Conservation (phyloP, 495 filamentous ascomycete species). For the Arthonia radiata region DNA sequence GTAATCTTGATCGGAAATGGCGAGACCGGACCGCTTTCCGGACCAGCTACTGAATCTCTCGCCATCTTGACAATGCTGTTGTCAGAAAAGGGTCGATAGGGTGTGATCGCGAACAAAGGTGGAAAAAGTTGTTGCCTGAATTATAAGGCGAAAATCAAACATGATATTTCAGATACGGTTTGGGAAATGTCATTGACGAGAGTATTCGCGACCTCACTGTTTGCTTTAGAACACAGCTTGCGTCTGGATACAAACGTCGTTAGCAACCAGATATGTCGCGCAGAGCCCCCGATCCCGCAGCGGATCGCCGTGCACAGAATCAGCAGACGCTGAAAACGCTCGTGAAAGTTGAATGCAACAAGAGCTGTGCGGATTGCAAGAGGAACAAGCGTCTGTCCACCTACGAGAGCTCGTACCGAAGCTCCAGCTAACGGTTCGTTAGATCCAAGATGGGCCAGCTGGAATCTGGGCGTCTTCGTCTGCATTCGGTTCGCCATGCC, state of each 20-base stretch:
- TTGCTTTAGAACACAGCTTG: no score
- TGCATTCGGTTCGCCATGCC: conserved; percentile 45
- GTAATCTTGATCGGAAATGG: conserved; percentile 65
- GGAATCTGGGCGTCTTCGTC: conserved; percentile 88
- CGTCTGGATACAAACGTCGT: no score
- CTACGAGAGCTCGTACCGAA: neutral
- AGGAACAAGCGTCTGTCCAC: conserved; percentile 71
- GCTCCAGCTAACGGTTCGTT: conserved; percentile 1
- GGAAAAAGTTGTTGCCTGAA: no score
- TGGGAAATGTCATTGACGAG: no score
- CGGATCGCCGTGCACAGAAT: conserved; percentile 73
- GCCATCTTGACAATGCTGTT: no score
- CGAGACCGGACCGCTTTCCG: conserved; percentile 37
- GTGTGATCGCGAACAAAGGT: no score
- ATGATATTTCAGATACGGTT: no score
- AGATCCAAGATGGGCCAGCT: conserved; percentile 97
- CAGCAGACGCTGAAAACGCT: conserved; percentile 73
- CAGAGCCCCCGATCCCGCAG: conserved; percentile 47
- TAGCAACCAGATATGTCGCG: no score
- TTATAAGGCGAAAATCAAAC: no score
- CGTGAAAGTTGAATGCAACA: conserved; percentile 80
- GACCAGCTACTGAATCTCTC: conserved; percentile 51
- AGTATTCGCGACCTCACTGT: no score
- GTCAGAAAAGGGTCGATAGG: no score
- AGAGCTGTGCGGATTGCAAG: conserved; percentile 95